Base-by-base conservation (phyloP, 768 basidiomycete genomes). In the Lactarius quietus region DNA sequence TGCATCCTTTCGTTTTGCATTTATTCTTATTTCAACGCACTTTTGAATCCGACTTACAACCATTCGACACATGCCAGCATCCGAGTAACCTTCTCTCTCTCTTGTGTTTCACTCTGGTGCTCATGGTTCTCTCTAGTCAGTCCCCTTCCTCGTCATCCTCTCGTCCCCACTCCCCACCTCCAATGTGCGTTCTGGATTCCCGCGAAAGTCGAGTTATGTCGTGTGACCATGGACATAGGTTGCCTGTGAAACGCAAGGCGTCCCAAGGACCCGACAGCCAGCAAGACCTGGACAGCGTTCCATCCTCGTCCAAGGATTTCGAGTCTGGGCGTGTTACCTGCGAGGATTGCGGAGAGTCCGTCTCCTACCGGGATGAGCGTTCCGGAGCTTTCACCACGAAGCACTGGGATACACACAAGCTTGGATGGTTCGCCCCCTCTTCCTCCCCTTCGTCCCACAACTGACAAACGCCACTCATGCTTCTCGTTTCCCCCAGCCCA, bases 391-490 rank as follows among this genome's bases (percentile, higher is more conserved):
- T 90, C 73, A 88, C 88, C 41, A 75, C 85, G 45, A 82, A 84
- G 70, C 84, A 85, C 53, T 90, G 89, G 90, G 84, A 77, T 61
- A 81, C 84, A 17, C 89, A 91, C 75, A 82, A 83, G 14, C 74
- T 78, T 51, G 74, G 78, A 33, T 89, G 88, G 88, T 87, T 18
- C 54, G 63, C 23, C 48, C 26, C 33, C 38, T 43, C 62, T 36
- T 20, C 8, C 41, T 17, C 43, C 20, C 18, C 12, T 18, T 9
- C 48, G n/a, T 33, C 18, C 58, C 35, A 48, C 41, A 35, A 29
- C 20, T 35, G 29, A 17, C 28, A 35, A 48, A 29, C 51, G n/a
- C 58, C 59, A 23, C 60, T 57, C 41, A 45, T 35, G 15, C 43
- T 45, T 12, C 48, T 36, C 15, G 63, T 18, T 43, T n/a, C n/a